These are phyloP conservation scores for Ophiostoma pallidulum DNA, from an alignment of 2,329 filamentous ascomycete species.

Conservation along the genomic window DNA sequence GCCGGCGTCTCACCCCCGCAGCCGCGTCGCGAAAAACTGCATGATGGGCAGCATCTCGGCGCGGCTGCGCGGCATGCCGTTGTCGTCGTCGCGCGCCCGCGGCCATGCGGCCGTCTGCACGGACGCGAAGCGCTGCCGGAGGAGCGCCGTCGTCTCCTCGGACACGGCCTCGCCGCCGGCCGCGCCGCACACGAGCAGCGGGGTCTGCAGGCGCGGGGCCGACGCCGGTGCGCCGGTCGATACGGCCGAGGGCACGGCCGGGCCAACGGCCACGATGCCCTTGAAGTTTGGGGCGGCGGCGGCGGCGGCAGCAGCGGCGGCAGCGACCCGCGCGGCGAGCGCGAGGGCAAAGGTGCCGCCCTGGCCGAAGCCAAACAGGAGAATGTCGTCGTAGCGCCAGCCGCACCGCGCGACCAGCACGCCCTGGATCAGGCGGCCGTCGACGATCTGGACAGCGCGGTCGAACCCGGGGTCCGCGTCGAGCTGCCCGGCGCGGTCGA, in stretches of 20 bases:
- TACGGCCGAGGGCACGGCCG: constrained; percentile 47
- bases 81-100: constrained; percentile 40
- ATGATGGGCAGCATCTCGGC: constrained; percentile 89
- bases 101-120: constrained; percentile 62
- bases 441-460: constrained; percentile 36
- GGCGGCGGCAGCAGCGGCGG: background rate
- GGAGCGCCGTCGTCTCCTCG: constrained; percentile 50
- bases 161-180: constrained; percentile 38
- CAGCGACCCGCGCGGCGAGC: constrained; percentile 32
- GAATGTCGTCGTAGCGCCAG: constrained; percentile 49
- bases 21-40: constrained; percentile 64
- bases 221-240: constrained; percentile 27
- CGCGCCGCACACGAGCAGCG: constrained; percentile 52
- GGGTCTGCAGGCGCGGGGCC: constrained; percentile 50
- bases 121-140: constrained; percentile 57
- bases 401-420: constrained; percentile 47
- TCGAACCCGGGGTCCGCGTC: constrained; percentile 55
- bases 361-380: constrained; percentile 60
- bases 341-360: constrained; percentile 55
- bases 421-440: constrained; percentile 40
- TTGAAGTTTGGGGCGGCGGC: constrained; percentile 26
- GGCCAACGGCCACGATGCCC: constrained; percentile 41
- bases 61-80: constrained; percentile 71
- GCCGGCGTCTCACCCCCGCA: constrained; percentile 26
- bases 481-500: constrained; percentile 44